phyloP scores from a whole-genome alignment of 192 early-diverging fungal genomes.

The Backusella sp. region DNA sequence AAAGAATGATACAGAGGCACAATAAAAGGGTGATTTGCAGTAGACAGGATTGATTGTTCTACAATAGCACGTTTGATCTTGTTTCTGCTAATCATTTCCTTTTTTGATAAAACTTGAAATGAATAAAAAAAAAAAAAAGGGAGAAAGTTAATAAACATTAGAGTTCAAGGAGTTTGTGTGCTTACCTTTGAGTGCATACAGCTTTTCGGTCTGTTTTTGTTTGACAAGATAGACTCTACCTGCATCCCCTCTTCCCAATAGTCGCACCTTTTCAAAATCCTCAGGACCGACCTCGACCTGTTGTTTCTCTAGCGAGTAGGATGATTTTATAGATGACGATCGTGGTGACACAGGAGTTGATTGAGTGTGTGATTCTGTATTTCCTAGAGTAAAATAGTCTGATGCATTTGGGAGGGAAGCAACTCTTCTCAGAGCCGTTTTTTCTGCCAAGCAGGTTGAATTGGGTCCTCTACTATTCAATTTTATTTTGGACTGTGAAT shows the following conservation, averaged over 20 bases:
- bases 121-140: neutral
- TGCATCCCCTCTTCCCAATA: constrained; percentile 30
- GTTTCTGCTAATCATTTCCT: constrained; percentile 95
- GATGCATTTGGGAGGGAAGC: neutral
- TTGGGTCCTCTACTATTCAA: neutral
- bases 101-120: constrained; percentile 71
- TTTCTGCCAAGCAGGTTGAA: neutral
- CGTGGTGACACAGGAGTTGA: neutral
- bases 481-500: neutral
- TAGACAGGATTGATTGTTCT: constrained; percentile 91
- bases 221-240: constrained; percentile 31
- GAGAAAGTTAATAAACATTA: neutral
- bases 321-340: constrained; percentile 5
- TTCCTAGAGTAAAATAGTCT: neutral
- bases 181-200: constrained; percentile 33
- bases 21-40: constrained; percentile 87
- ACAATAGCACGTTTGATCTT: constrained; percentile 96
- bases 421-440: neutral
- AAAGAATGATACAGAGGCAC: constrained; percentile 89
- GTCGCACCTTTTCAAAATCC: constrained; percentile 22
- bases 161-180: neutral
- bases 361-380: neutral
- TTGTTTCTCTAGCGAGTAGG: constrained; percentile 14
- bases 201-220: constrained; percentile 15
- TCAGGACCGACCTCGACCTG: constrained; percentile 5